Evolutionary conservation across 2,329 filamentous ascomycete genomes (phyloP), one percentile per base, ranked within the genome.

Genomic region (Grosmannia clavigera): DNA sequence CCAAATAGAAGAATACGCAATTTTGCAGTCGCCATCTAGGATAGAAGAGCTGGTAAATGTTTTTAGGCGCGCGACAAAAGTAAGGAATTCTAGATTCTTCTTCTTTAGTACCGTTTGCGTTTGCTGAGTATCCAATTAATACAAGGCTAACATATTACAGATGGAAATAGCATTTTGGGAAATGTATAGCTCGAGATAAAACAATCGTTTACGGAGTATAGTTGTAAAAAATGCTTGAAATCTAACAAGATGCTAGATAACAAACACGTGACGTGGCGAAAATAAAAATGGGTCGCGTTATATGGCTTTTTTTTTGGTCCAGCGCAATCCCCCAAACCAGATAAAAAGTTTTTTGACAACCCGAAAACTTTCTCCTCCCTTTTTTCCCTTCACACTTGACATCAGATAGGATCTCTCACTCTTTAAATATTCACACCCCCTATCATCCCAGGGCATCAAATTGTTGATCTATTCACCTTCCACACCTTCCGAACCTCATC

Each of bases 21-120:
- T 80, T n/a, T 74, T 83, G 56, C 87, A 92, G 65, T 92, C 89
- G 2, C 84, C 87, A 0, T 77, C 76, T 46, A 79, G 90, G 52
- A 81, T 96, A 61, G 90, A 96, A 66, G 87, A 95, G 69, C 74
- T 97, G 57, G 83, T 92, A 54, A 78, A 82, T 64, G 90, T 96
- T 57, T 96, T 96, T 68, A 83, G 91, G 55, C 87, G 91, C 66
- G 90, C 87, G n/a, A 95, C 90, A 19, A 88, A 86, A 77, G 88
- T 90, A 71, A 73, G 58, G 31, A 25, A 3, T 48, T 4, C 11
- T 7, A 3, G 5, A 14, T 4, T 1, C 2, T 33, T 14, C 31
- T 27, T 9, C 16, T 27, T n/a, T 25, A 14, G 6, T 43, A 50
- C 29, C 48, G 7, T 25, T 2, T 33, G 3, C 16, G 3, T 40